Base-by-base conservation (phyloP, 1,139 yeast genomes). In the Saccharomyces hybrid region DNA sequence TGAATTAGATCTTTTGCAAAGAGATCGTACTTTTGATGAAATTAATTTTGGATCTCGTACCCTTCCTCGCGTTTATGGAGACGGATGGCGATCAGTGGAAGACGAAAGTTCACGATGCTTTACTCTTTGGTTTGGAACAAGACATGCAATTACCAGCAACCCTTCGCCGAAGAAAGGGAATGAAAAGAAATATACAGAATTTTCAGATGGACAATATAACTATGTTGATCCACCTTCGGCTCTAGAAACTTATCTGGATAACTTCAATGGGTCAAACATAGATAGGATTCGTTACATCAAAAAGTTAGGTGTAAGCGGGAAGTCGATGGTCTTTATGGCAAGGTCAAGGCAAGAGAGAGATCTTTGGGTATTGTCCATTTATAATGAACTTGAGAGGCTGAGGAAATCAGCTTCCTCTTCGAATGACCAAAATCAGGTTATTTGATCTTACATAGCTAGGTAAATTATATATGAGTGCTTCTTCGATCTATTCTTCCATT, bases 81-180 rank as follows among this genome's bases (percentile, higher is more conserved):
- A 90, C 69, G 96, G 96, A 0, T 88, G 95, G 91, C 78, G 78
- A 60, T 85, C 95, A 1, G 75, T 81, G 5, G 98, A 91, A 62
- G 88, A 85, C 54, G 95, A 88, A 60, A 67, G 77, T 14, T 71
- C 80, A 46, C 74, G 96, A 52, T 83, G 95, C 60, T 90, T 91
- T 65, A 88, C 93, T 0, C 63, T 91, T 3, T 89, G 96, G 96
- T 81, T 86, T 68, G 95, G 95, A 0, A 76, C 76, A 7, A 86
- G 84, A 62, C 70, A 86, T 54, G 72, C 77, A 3, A 71, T 77
- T 44, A 67, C 71, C 47, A 48, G 16, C 27, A 29, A 29, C 16
- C 27, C 47, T 11, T 19, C 42, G n/a, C 31, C 12, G 16, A n/a
- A 42, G 12, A 29, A 42, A 28, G 42, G 26, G 16, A 44, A 14